Conservation (phyloP, 257 asterid genomes). For the Euphrasia confusa region DNA sequence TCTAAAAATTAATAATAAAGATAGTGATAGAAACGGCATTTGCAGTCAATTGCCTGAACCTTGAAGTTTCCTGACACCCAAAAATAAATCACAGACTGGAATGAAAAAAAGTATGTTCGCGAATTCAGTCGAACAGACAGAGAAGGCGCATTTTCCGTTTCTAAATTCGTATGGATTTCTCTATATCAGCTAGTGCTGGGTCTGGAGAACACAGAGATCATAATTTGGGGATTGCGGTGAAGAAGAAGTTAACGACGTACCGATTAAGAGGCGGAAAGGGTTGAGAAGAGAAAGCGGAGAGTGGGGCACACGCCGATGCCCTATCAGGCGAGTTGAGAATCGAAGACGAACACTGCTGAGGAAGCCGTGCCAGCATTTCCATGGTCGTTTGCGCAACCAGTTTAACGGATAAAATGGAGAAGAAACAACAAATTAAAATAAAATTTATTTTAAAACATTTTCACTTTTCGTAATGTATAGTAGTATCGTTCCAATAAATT, state of each 20-base stretch:
- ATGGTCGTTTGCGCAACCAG: not conserved
- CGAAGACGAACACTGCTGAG: slow-evolving; percentile 32
- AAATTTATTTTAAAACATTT: too few species aligned
- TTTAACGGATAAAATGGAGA: too few species aligned
- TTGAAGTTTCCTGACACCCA: not conserved
- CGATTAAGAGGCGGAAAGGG: slow-evolving; percentile 32
- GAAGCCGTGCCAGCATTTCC: slow-evolving; percentile 32
- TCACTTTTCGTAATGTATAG: too few species aligned
- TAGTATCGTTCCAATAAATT: too few species aligned
- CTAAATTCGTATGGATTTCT: not conserved
- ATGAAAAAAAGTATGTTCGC: not conserved
- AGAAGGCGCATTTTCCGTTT: not conserved
- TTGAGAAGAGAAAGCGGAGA: slow-evolving; percentile 34
- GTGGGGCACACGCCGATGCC: slow-evolving; percentile 24
- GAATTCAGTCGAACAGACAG: not conserved
- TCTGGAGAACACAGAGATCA: not conserved
- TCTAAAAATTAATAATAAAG: slow-evolving; percentile 6
- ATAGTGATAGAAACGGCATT: not conserved
- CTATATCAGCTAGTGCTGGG: slow-evolving; percentile 4
- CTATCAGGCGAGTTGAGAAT: slow-evolving; percentile 26
- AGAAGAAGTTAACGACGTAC: slow-evolving; percentile 27
- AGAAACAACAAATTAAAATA: too few species aligned
- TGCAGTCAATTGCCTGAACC: not conserved
- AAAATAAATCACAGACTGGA: slow-evolving; percentile 6
- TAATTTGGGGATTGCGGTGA: slow-evolving; percentile 1